Percentiles rank a stretch among this genome's conserved stretches.
These are phyloP conservation scores for Trypanosomatidae sp. DNA, from an alignment of 208 protist genomes.

Conservation along the genomic window DNA sequence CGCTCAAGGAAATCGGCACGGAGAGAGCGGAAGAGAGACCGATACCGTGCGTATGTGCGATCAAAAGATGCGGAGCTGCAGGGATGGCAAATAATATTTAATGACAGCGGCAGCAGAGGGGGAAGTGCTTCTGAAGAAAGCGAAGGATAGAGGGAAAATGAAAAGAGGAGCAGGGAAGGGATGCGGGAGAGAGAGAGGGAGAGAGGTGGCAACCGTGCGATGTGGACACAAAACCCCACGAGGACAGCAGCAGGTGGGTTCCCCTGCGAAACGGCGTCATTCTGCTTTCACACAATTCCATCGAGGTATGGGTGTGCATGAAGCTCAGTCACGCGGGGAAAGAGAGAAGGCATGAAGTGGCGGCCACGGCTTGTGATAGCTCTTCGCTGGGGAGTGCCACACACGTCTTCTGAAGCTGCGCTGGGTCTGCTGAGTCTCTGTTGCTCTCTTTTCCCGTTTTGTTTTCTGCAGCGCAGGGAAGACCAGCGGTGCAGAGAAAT, in stretches of 20 bases:
- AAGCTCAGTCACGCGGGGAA: not conserved
- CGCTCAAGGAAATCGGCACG: not conserved
- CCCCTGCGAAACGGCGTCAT: conserved; percentile 1
- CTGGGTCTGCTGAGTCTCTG: not conserved
- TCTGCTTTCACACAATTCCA: not conserved
- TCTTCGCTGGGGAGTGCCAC: not conserved
- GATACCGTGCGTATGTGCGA: not conserved
- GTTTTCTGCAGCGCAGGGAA: not conserved
- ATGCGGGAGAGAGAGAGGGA: not conserved
- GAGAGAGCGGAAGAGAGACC: not conserved
- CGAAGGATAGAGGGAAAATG: not conserved
- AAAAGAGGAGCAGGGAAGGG: not conserved
- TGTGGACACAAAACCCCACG: not conserved
- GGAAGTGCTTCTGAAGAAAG: too few species aligned
- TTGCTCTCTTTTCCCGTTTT: not conserved
- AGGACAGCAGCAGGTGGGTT: not conserved
- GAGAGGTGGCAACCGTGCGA: not conserved
- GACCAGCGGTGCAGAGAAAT: not conserved
- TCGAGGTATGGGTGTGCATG: not conserved
- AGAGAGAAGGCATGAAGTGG: not conserved
- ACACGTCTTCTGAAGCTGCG: not conserved
- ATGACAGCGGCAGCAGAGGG: not conserved
- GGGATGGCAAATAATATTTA: not conserved
- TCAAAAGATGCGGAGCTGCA: not conserved
- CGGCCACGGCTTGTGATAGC: not conserved